Evolutionary conservation across 2,329 filamentous ascomycete species (phyloP), one percentile per base, ranked within the genome.

Genomic region (Colletotrichum liaoningense): DNA sequence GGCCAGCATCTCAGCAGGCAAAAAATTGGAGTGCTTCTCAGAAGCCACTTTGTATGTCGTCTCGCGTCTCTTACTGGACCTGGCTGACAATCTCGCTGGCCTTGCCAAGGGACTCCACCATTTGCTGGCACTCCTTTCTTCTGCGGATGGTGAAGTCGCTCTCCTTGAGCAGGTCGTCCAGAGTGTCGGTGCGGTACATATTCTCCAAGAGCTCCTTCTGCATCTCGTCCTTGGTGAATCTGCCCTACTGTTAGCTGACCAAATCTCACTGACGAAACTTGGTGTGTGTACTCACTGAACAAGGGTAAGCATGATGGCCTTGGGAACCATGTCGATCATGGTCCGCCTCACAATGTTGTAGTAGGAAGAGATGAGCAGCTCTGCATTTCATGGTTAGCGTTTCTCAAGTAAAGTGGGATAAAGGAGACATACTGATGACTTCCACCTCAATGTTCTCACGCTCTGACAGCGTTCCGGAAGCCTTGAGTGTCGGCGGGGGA

Each of bases 241-340:
- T 75, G 55, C 24, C 2, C 24, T 4, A n/a, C 4, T 59, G 55
- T 74, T 12, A 74, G 72, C 30, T 42, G 24, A 16, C 33, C 24
- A 24, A 22, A 24, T 12, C 8, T 24, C 38, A 12, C 16, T 30
- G n/a, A n/a, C n/a, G 19, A n/a, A 58, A 6, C 16, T 26, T 22
- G 2, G 35, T 9, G 30, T 14, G 22, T 55, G 4, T 11, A 92
- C 95, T 83, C 91, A 98, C 93, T 96, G 93, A 64, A 99, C 97
- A 58, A 99, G 93, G 78, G 90, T 98, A 77, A 98, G 90, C 97
- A 99, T 99, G 81, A 99, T 97, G 54, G 97, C 97, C 87, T 99
- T 99, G 77, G 97, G 97, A 6, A 99, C 97, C 97, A 99, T 99
- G 81, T 99, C 97, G 77, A 98, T 98, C 95, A 99, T 97, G 74